Evolutionary conservation across 805 yeast genomes (phyloP).

Genomic region (Tetrapisispora pingtungensis): DNA sequence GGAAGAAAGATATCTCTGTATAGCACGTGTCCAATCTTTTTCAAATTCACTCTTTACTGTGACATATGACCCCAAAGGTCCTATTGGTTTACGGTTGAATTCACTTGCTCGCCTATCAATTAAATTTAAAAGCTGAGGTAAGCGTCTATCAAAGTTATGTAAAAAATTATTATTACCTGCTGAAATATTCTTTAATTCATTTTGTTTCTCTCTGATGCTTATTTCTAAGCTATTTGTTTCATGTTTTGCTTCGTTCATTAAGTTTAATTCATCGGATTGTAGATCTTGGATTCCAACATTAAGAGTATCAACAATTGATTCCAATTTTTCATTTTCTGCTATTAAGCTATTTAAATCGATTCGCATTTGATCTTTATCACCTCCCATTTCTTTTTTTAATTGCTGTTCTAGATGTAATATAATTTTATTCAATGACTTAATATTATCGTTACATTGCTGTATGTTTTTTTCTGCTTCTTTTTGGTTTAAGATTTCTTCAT

Average conservation of each 20-base stretch:
- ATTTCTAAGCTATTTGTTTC: constrained; percentile 9
- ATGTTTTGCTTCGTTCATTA: constrained; percentile 6
- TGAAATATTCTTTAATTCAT: constrained; percentile 21
- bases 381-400: constrained; percentile 23
- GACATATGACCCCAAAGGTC: constrained; percentile 67
- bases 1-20: constrained; percentile 46
- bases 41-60: constrained; percentile 44
- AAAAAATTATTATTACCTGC: constrained; percentile 25
- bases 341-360: constrained; percentile 9
- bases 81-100: constrained; percentile 51
- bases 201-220: constrained; percentile 9
- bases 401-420: constrained; percentile 21
- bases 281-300: constrained; percentile 10
- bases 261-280: constrained; percentile 10
- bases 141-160: constrained; percentile 43
- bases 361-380: constrained; percentile 23
- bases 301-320: constrained; percentile 3
- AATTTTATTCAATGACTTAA: constrained; percentile 12
- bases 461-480: constrained; percentile 15
- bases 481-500: constrained; percentile 16
- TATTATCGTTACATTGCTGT: constrained; percentile 14
- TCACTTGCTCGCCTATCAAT: constrained; percentile 29
- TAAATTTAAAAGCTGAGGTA: constrained; percentile 34
- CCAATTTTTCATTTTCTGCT: constrained; percentile 7
- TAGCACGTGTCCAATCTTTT: constrained; percentile 45